phyloP scores from a whole-genome alignment of 1,284 basidiomycete species.

The Puccinia polysora region DNA sequence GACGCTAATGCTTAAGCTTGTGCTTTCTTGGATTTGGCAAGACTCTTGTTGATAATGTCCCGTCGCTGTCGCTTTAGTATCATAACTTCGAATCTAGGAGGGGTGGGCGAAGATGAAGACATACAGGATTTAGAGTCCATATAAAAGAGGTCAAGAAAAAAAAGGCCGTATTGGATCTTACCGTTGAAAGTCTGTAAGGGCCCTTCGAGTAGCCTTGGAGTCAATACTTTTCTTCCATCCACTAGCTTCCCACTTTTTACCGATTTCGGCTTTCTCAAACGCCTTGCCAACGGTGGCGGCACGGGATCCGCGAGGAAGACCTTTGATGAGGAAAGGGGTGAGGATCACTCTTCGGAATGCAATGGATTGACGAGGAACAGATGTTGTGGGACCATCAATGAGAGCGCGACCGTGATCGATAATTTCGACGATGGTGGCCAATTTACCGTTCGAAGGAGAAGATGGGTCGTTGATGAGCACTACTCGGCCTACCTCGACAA shows the following conservation, averaged over 20 bases:
- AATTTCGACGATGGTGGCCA: slow-evolving; percentile 94
- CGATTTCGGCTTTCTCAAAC: slow-evolving; percentile 71
- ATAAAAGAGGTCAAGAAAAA: neutral
- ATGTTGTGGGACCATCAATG: slow-evolving; percentile 86
- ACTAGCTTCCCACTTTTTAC: slow-evolving; percentile 70
- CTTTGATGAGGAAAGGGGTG: slow-evolving; percentile 76
- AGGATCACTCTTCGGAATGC: slow-evolving; percentile 88
- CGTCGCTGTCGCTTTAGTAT: slow-evolving; percentile 69
- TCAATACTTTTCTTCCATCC: slow-evolving; percentile 87
- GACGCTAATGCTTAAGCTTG: slow-evolving; percentile 19
- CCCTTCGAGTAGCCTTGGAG: slow-evolving; percentile 70
- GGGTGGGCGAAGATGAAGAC: neutral
- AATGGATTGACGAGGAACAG: slow-evolving; percentile 84
- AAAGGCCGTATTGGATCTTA: slow-evolving; percentile 46
- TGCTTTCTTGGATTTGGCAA: slow-evolving; percentile 58
- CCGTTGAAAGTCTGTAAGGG: slow-evolving; percentile 83
- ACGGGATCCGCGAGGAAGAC: slow-evolving; percentile 81
- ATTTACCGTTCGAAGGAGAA: slow-evolving; percentile 65
- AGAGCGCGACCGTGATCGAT: slow-evolving; percentile 99
- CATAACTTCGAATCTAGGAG: slow-evolving; percentile 61
- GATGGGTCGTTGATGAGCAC: slow-evolving; percentile 91
- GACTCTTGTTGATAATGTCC: slow-evolving; percentile 64
- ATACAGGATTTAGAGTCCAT: neutral
- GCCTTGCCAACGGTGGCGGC: slow-evolving; percentile 77
- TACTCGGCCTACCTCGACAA: slow-evolving; percentile 97